These are phyloP conservation scores for Boeremia exigua DNA, from an alignment of 2,329 filamentous ascomycete species.

Conservation along the genomic window DNA sequence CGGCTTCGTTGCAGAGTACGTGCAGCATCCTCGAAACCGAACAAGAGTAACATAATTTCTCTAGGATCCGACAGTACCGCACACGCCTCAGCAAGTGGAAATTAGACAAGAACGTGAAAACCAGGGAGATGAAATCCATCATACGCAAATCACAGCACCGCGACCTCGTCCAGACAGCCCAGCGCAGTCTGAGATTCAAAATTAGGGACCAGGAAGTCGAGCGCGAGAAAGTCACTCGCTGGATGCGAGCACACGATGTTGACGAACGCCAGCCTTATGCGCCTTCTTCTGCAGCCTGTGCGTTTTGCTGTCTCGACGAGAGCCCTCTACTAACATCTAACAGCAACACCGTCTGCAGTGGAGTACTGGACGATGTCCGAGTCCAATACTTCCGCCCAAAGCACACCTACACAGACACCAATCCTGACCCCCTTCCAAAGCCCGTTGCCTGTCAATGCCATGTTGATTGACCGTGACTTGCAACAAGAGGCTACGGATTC, in stretches of 20 bases:
- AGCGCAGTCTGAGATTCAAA: slow-evolving; percentile 17
- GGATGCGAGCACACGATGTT: slow-evolving; percentile 27
- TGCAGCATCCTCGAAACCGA: not conserved
- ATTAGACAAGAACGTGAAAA: slow-evolving; percentile 30
- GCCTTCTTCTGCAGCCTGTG: no score
- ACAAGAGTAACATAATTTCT: not conserved
- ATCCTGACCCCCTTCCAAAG: slow-evolving; percentile 25
- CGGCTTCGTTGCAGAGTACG: slow-evolving; percentile 28
- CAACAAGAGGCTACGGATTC: no score
- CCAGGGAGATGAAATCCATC: slow-evolving; percentile 29
- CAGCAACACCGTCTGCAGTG: not conserved
- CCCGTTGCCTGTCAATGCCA: no score
- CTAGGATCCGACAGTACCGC: slow-evolving; percentile 28
- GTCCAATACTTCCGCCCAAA: not conserved
- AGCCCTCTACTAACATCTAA: no score
- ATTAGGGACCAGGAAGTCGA: slow-evolving; percentile 22
- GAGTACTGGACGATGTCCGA: slow-evolving; percentile 50
- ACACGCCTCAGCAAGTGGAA: slow-evolving; percentile 26
- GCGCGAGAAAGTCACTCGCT: slow-evolving; percentile 28
- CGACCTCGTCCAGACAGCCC: slow-evolving; percentile 23
- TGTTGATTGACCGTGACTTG: no score
- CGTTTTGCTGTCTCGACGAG: no score
- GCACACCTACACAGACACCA: no score
- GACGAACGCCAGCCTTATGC: no score
- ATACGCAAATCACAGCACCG: slow-evolving; percentile 28